A percentile compares a stretch with the other conserved stretches of the same genome.
Conservation (phyloP, 2,329 filamentous ascomycete species). For the Diplocarpon rosae region DNA sequence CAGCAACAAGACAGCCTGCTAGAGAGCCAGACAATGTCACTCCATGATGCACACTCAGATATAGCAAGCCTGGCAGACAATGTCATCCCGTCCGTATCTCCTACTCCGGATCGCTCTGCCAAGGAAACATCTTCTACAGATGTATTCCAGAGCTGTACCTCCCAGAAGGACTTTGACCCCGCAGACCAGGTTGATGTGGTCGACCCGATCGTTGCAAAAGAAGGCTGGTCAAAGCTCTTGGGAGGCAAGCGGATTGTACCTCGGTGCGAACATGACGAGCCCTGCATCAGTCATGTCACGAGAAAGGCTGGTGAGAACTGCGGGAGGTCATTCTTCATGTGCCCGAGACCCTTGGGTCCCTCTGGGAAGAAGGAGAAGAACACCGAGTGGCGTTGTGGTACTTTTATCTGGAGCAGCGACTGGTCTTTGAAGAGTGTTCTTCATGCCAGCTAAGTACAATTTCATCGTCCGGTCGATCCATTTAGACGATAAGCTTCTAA, state of each 20-base stretch:
- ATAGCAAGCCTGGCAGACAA: background rate
- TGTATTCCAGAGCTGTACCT: background rate
- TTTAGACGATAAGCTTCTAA: too few relatives aligned
- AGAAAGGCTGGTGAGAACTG: constrained; percentile 83
- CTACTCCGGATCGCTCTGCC: constrained; percentile 3
- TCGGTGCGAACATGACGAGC: constrained; percentile 78
- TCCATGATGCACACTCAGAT: constrained; percentile 1
- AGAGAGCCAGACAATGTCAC: constrained; percentile 4
- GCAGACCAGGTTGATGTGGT: constrained; percentile 32
- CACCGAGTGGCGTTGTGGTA: constrained; percentile 78
- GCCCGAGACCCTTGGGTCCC: constrained; percentile 65
- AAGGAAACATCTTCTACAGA: background rate
- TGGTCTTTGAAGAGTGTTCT: constrained; percentile 8
- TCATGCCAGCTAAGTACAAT: too few relatives aligned
- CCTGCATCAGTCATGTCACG: constrained; percentile 71
- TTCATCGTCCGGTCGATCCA: too few relatives aligned
- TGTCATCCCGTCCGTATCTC: background rate
- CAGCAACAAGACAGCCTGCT: background rate
- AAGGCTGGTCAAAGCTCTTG: constrained; percentile 79
- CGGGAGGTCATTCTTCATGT: constrained; percentile 58
- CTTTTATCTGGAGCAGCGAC: constrained; percentile 49
- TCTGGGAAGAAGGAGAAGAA: constrained; percentile 74
- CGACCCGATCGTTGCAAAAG: constrained; percentile 62
- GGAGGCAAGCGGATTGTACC: constrained; percentile 58
- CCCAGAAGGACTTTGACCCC: constrained; percentile 6